These are phyloP conservation scores for Apiotrichum veenhuisii DNA, from an alignment of 1,284 basidiomycete species.

Conservation along the genomic window DNA sequence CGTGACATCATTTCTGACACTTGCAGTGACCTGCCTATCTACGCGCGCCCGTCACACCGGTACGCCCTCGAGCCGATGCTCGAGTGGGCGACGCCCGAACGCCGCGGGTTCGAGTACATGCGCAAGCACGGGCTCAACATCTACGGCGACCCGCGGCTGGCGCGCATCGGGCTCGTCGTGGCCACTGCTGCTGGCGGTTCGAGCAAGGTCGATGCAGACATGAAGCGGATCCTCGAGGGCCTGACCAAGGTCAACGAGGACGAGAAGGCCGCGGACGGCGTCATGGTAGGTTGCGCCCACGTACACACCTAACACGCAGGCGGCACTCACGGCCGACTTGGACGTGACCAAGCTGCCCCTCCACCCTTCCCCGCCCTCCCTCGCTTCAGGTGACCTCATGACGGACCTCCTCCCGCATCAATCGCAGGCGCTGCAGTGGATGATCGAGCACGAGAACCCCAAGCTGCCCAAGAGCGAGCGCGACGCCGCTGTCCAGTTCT, in stretches of 20 bases:
- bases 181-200: not conserved
- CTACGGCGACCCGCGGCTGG: constrained; percentile 1
- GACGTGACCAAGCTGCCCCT: constrained; percentile 38
- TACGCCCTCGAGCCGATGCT: constrained; percentile 62
- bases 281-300: constrained; percentile 52
- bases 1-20: not conserved
- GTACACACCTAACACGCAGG: constrained; percentile 20
- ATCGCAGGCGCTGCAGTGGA: constrained; percentile 57
- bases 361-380: constrained; percentile 61
- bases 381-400: constrained; percentile 59
- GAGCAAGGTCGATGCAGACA: constrained; percentile 56
- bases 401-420: constrained; percentile 76
- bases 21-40: constrained; percentile 59
- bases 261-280: constrained; percentile 56
- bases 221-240: constrained; percentile 61
- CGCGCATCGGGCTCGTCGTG: not conserved
- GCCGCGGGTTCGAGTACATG: constrained; percentile 53
- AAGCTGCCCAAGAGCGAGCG: constrained; percentile 60
- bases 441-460: constrained; percentile 70
- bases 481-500: constrained; percentile 80
- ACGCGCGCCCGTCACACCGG: constrained; percentile 58
- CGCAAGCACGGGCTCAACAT: constrained; percentile 15
- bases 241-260: constrained; percentile 61
- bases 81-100: constrained; percentile 68
- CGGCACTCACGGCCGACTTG: constrained; percentile 36